Evolutionary conservation across 495 filamentous ascomycete species (phyloP), one percentile per base, ranked within the genome.

Genomic region (Apodospora peruviana): DNA sequence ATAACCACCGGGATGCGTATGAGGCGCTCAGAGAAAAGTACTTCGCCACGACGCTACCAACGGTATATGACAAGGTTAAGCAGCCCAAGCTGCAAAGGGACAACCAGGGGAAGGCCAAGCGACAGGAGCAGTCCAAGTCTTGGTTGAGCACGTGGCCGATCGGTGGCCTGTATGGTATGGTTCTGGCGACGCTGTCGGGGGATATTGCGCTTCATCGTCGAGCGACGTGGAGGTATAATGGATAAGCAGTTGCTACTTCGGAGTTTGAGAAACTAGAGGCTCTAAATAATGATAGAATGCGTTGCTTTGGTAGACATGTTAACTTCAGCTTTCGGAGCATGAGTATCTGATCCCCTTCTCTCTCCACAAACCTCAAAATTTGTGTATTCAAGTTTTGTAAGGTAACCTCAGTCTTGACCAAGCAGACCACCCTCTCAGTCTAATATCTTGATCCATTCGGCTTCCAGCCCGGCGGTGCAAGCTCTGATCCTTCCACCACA

Each of bases 21-120:
- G 74, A 80, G 9, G 60, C 35, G 0, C 54, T 79, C 40, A 55
- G 78, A n/a, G 53, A 51, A 14, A 69, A 66, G 50, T 80, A 79
- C 47, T 49, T 58, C 5, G 76, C 76, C 0, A 52, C 48, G 3
- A 55, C 65, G 18, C 45, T 80, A 47, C 77, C 77, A 4, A 73
- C 62, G 43, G 71, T 80, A 16, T 81, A 70, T 45, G 71, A 79
- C 42, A 81, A 81, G 58, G 71, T 75, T 20, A 71, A 64, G 14
- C 7, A 7, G 7, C 27, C 7, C 14, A 7, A 7, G 14, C 14
- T 14, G 27, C 7, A 7, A 32, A 7, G 7, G 7, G 27, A 32
- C 27, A n/a, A n/a, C n/a, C n/a, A n/a, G n/a, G n/a, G n/a, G n/a
- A n/a, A n/a, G n/a, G n/a, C n/a, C n/a, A 32, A 32, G 27, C 7